A percentile compares a stretch with the other conserved stretches of the same genome.
Conservation (phyloP, 1,284 basidiomycete genomes). For the Ganoderma meredithae region DNA sequence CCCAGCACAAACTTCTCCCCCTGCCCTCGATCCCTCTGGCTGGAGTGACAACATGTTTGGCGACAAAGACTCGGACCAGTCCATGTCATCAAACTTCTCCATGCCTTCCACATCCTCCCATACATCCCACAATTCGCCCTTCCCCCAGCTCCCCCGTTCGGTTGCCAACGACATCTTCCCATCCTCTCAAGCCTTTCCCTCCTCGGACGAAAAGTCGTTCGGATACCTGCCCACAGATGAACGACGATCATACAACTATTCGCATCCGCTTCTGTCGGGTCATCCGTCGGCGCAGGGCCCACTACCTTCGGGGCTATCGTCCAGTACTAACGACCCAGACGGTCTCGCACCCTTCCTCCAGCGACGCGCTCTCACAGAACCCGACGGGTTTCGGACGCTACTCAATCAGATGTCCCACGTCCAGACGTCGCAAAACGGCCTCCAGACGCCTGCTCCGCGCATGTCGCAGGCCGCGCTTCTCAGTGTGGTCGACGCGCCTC, state of each 20-base stretch:
- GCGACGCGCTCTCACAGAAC: constrained; percentile 58
- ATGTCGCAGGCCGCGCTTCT: constrained; percentile 26
- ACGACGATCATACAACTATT: constrained; percentile 52
- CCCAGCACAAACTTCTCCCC: constrained; percentile 48
- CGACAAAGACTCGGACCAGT: constrained; percentile 54
- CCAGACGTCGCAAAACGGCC: constrained; percentile 23
- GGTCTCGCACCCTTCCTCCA: constrained; percentile 40
- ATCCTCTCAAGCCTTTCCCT: constrained; percentile 44
- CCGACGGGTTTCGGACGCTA: constrained; percentile 51
- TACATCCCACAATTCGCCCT: constrained; percentile 41
- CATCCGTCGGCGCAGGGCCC: constrained; percentile 42
- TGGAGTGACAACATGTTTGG: constrained; percentile 70
- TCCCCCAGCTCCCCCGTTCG: constrained; percentile 48
- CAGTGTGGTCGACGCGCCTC: constrained; percentile 22
- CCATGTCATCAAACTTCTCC: constrained; percentile 48
- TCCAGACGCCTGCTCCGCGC: constrained; percentile 27
- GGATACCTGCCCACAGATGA: constrained; percentile 51
- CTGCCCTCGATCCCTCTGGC: constrained; percentile 55
- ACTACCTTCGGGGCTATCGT: constrained; percentile 37
- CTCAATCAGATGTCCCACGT: constrained; percentile 32
- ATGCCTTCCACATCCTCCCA: constrained; percentile 43
- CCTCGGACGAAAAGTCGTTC: constrained; percentile 32
- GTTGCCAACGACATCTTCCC: constrained; percentile 50
- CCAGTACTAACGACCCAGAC: constrained; percentile 34
- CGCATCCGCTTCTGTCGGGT: constrained; percentile 51